Evolutionary conservation across 1,284 basidiomycete genomes (phyloP), one percentile per base, ranked within the genome.

Genomic region (Chalciporus sp.): DNA sequence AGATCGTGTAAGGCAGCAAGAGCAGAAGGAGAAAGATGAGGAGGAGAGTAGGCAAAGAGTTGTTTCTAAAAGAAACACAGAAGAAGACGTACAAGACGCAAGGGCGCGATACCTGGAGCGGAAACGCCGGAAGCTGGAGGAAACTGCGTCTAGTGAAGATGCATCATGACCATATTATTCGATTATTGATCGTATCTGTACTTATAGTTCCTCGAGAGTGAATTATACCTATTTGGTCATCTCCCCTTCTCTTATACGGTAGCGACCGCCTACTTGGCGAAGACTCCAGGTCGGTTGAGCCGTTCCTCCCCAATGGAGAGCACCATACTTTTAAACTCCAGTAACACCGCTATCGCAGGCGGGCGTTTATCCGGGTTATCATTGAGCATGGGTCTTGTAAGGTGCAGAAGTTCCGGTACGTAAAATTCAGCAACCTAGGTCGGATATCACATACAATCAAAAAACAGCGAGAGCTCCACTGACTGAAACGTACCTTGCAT

Each of bases 111-210:
- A 89, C 66, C 67, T 92, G 50, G 86, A 86, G 62, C 78, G 94
- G 58, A 95, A 95, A 74, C 81, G 90, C 53, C 83, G 81, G 61
- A 88, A 83, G 64, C 58, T 93, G 63, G 90, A 92, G 68, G 80
- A 82, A 60, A 51, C 33, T 27, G 23, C 35, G 42, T 35, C 40
- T 29, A 49, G 17, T 40, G 26, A 27, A 37, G 56, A 63, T 7
- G 28, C 14, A 42, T 57, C 42, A 16, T 67, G 47, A 64, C 14
- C 40, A 20, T n/a, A 45, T 19, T 27, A 41, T 44, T 11, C 33
- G 40, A 40, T 17, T 26, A 23, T 4, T 10, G 12, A 3, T 16
- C 8, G 23, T 31, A 52, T 8, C 35, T 31, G 8, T 37, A 12
- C 42, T 8, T 44, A 39, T 20, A 45, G 5, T 42, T 42, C 14